Evolutionary conservation across 768 basidiomycete genomes (phyloP), one percentile per base, ranked within the genome.

Genomic region (Lactarius akahatsu): DNA sequence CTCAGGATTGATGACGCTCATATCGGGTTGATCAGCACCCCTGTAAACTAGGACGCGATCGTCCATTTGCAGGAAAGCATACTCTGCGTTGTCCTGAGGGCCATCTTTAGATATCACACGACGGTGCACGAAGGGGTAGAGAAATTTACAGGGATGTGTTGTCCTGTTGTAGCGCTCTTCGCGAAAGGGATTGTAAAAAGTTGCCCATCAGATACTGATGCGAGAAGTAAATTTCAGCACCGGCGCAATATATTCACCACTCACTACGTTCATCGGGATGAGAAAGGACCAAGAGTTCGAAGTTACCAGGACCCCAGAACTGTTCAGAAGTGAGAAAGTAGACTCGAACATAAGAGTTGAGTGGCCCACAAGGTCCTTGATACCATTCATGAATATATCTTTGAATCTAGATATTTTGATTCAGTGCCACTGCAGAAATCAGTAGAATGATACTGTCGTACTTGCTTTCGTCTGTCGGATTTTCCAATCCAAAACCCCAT

Each of bases 1-100:
- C 75, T 96, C 95, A 18, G 96, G 95, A 73, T 98, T 98, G 73
- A 98, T 97, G 64, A 99, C 89, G 73, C 94, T 96, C 89, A 97
- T 90, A 74, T 98, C 96, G 6, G 96, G 96, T 75, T 98, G 96
- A 75, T 98, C 96, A 34, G 96, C 94, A 16, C 96, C 96, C 62
- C 96, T 85, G 76, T 98, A 99, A 18, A 98, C 87, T 0, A 97
- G 82, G 2, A 92, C 91, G 50, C 94, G 86, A 72, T 98, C 96
- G 72, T 98, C 95, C 86, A 96, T 86, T 77, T 96, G 94, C 47
- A 98, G 81, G 77, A 96, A 96, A 1, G 94, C 96, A 73, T 96
- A 96, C 70, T 92, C 88, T 9, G 95, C 94, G 74, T 97, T 98
- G 74, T 98, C 96, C 94, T 95, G 69, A 47, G 43, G 26, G 41